phyloP scores from a whole-genome alignment of 352 stramenopile species.

The Pythium folliculosum region DNA sequence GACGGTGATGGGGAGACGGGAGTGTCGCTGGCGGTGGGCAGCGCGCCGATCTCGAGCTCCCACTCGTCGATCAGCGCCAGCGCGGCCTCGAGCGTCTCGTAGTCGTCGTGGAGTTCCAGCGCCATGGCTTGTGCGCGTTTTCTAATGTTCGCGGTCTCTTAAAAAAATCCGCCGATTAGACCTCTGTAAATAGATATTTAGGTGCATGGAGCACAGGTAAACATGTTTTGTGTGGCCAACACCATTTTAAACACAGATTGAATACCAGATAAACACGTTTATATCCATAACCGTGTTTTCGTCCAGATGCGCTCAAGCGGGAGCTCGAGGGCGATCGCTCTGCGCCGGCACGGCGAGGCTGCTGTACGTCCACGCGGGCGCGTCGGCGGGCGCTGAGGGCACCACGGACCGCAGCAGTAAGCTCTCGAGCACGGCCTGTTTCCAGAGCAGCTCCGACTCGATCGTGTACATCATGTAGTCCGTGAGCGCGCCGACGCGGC shows the following conservation, averaged over 20 bases:
- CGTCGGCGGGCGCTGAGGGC: neutral
- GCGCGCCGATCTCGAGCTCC: constrained; percentile 4
- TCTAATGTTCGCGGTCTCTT: too few species aligned
- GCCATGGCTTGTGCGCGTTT: neutral
- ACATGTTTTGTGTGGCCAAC: too few species aligned
- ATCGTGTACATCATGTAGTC: constrained; percentile 24
- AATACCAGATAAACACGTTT: too few species aligned
- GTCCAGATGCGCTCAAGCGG: too few species aligned
- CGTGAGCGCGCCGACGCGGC: constrained; percentile 17
- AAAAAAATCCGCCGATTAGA: too few species aligned
- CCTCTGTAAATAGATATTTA: too few species aligned
- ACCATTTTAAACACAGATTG: too few species aligned
- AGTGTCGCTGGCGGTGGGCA: neutral
- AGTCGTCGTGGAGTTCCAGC: constrained; percentile 7
- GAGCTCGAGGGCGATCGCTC: too few species aligned
- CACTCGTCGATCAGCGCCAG: constrained; percentile 23
- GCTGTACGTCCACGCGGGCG: neutral
- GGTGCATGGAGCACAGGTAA: too few species aligned
- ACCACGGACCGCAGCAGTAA: constrained; percentile 2
- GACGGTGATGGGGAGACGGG: neutral
- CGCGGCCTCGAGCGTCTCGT: constrained; percentile 22
- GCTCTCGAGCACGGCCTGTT: constrained; percentile 21
- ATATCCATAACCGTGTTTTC: too few species aligned
- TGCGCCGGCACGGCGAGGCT: neutral
- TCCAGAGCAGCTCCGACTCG: constrained; percentile 21